Conservation (phyloP, 2,329 filamentous ascomycete genomes). For the Dactylellina haptotyla region DNA sequence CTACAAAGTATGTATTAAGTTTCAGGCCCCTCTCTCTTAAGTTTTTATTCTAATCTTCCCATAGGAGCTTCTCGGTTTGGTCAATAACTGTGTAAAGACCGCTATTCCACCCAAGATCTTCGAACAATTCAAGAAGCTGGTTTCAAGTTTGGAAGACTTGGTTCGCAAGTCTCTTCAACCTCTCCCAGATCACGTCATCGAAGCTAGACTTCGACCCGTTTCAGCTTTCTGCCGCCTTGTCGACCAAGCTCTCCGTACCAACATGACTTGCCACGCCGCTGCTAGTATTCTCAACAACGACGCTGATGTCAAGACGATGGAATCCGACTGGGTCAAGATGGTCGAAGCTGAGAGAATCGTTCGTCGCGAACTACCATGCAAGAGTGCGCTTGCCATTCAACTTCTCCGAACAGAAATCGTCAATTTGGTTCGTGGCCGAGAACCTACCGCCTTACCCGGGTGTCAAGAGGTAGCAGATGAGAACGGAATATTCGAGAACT, state of each 20-base stretch:
- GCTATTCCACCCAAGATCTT: slow-evolving; percentile 89
- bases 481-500: slow-evolving; percentile 78
- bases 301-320: slow-evolving; percentile 93
- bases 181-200: slow-evolving; percentile 83
- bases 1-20: slow-evolving; percentile 71
- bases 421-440: slow-evolving; percentile 66
- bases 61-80: slow-evolving; percentile 86
- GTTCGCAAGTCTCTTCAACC: slow-evolving; percentile 85
- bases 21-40: slow-evolving; percentile 2
- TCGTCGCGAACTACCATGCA: slow-evolving; percentile 68
- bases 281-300: slow-evolving; percentile 91
- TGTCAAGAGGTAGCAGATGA: slow-evolving; percentile 58
- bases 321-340: slow-evolving; percentile 81
- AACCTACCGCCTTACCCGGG: slow-evolving; percentile 55
- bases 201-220: slow-evolving; percentile 87
- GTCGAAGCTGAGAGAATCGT: slow-evolving; percentile 69
- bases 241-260: slow-evolving; percentile 87
- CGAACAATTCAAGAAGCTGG: slow-evolving; percentile 86
- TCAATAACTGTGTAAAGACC: slow-evolving; percentile 87
- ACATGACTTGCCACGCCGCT: slow-evolving; percentile 90
- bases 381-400: slow-evolving; percentile 64
- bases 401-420: slow-evolving; percentile 69
- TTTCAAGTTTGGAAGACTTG: slow-evolving; percentile 80
- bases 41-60: neutral
- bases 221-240: slow-evolving; percentile 87